Percentiles rank a stretch among this genome's conserved stretches.
phyloP scores from a whole-genome alignment of 208 protist species.

The Trypanosoma caninum region DNA sequence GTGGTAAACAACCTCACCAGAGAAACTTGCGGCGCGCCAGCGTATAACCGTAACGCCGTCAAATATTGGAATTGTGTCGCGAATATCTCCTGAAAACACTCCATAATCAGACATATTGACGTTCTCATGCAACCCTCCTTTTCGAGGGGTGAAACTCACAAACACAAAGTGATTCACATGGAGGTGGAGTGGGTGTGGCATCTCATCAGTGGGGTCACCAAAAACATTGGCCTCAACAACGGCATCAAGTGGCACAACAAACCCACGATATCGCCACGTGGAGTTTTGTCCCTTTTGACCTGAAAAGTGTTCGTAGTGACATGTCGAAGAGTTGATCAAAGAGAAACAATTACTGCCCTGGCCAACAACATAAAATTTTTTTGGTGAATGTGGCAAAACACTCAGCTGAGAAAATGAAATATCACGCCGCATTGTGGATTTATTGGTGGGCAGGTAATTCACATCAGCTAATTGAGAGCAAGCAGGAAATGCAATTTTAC shows the following conservation, averaged over 20 bases:
- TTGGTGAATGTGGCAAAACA: constrained; percentile 24
- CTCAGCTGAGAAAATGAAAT: constrained; percentile 69
- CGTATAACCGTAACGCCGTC: constrained; percentile 77
- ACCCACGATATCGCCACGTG: constrained; percentile 46
- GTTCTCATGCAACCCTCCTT: constrained; percentile 72
- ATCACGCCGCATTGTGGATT: constrained; percentile 30
- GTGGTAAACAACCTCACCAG: constrained; percentile 82
- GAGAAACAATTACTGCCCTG: constrained; percentile 65
- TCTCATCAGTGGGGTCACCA: constrained; percentile 60
- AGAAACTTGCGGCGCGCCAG: constrained; percentile 75
- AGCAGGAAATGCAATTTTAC: constrained; percentile 36
- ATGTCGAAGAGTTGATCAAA: constrained; percentile 51
- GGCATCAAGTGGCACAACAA: constrained; percentile 56
- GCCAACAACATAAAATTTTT: constrained; percentile 68
- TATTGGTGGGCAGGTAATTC: constrained; percentile 41
- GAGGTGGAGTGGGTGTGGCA: constrained; percentile 80
- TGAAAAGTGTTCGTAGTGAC: constrained; percentile 65
- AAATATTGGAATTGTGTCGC: constrained; percentile 87
- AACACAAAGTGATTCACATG: constrained; percentile 89
- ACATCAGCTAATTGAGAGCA: constrained; percentile 33
- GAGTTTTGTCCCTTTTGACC: constrained; percentile 32
- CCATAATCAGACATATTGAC: constrained; percentile 66
- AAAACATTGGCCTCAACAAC: constrained; percentile 66
- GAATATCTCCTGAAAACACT: constrained; percentile 51
- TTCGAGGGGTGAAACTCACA: constrained; percentile 59